phyloP scores from a whole-genome alignment of 345 rosid species.

The Carallia pectinifolia region DNA sequence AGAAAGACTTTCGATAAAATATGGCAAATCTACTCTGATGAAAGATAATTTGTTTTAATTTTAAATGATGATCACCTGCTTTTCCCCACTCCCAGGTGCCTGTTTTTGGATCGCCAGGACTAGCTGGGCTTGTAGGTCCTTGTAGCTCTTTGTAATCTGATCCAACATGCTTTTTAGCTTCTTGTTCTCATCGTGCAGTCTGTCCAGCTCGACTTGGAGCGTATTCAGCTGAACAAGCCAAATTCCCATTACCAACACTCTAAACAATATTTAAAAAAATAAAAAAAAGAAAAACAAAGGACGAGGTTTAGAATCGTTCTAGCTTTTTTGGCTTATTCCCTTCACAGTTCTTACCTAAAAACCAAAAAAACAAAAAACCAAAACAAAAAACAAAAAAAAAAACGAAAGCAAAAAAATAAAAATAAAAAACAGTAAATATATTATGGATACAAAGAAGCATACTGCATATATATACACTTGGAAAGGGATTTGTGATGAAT shows the following conservation, averaged over 20 bases:
- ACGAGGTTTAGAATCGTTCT: background rate
- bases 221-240: slow-evolving; percentile 33
- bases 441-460: background rate
- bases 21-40: background rate
- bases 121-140: slow-evolving; percentile 61
- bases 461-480: background rate
- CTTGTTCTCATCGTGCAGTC: slow-evolving; percentile 65
- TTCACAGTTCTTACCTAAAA: background rate
- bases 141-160: slow-evolving; percentile 56
- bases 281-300: background rate
- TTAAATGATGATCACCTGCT: slow-evolving; percentile 37
- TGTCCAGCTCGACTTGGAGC: slow-evolving; percentile 51
- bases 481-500: background rate
- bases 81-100: slow-evolving; percentile 32
- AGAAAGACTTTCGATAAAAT: too few relatives aligned
- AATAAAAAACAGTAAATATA: background rate
- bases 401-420: too few relatives aligned
- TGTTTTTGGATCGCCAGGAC: slow-evolving; percentile 52
- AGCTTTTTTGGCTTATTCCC: too few relatives aligned
- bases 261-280: background rate
- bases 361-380: background rate
- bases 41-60: background rate
- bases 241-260: background rate
- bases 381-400: too few relatives aligned
- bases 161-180: slow-evolving; percentile 59